Base-by-base conservation (phyloP, 164 flowering plant genomes). In the Berberis vulgaris region DNA sequence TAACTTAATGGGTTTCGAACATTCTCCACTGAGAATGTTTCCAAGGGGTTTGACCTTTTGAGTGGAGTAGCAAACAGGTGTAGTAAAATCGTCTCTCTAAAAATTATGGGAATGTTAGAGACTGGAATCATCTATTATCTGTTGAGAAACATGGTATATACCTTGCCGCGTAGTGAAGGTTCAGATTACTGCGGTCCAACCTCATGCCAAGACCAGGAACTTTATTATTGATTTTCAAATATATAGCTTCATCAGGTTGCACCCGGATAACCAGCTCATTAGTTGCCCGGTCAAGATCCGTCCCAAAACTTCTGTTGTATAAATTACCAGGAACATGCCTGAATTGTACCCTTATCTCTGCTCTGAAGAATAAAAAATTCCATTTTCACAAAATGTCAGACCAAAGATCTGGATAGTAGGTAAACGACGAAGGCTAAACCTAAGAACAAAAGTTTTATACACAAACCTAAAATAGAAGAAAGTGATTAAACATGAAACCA, bases 271-370 rank as follows among this genome's bases (percentile, higher is more conserved):
- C 84, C 66, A 91, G 96, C 80, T 91, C 97, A 61, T 88, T 91
- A 42, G 89, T 87, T 41, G 90, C 86, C 72, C 77, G 77, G 58
- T 87, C 89, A 41, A 84, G 63, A 75, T 87, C 83, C n/a, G 82
- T 77, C 13, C 87, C 91, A 63, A 85, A 76, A 64, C 76, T 80
- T 55, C 70, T 59, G 74, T 82, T 82, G 80, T 82, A 91, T 72
- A 91, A 63, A 67, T 85, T 85, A 6, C 97, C 97, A 3, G 97
- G 97, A 52, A 91, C 96, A 71, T 88, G 92, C 50, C 96, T 78
- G 72, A 91, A 91, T 66, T 87, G 97, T 42, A 91, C 88, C 62
- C 96, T 75, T 64, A 91, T 88, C 78, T 91, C 96, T 65, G 85
- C 94, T 64, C 97, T 91, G 91, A 65, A 60, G 39, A 67, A 44